Evolutionary conservation across 208 protist species (phyloP).

Genomic region (Leishmania martiniquensis): DNA sequence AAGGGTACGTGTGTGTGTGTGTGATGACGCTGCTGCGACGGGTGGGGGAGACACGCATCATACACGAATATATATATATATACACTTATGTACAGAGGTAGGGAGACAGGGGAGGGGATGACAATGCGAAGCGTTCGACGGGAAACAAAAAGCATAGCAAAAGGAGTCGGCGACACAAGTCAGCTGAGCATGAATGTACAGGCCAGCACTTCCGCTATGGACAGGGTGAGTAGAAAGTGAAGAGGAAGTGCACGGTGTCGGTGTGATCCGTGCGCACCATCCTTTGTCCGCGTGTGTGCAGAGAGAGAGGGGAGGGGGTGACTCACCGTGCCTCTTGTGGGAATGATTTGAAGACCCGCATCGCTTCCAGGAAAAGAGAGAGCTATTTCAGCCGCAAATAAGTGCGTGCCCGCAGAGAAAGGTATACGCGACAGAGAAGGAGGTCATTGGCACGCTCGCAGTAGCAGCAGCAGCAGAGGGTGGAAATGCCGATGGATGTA

Average conservation of each 20-base stretch:
- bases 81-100: too few species aligned
- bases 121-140: not conserved
- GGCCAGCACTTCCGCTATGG: not conserved
- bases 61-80: not conserved
- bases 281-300: too few species aligned
- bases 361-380: not conserved
- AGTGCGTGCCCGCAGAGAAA: too few species aligned
- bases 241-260: too few species aligned
- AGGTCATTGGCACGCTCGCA: not conserved
- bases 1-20: not conserved
- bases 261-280: too few species aligned
- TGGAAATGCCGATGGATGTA: not conserved
- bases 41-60: not conserved
- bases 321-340: not conserved
- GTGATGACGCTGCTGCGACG: not conserved
- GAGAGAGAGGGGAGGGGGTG: not conserved
- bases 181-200: not conserved
- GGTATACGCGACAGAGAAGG: too few species aligned
- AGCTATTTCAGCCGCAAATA: too few species aligned
- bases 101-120: not conserved
- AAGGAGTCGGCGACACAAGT: not conserved
- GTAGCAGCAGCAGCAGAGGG: not conserved
- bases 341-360: not conserved
- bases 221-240: not conserved
- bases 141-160: not conserved